A percentile compares a stretch with the other conserved stretches of the same genome.
Evolutionary conservation across 306 rosid genomes (phyloP).

Genomic region (Ormosia emarginata): DNA sequence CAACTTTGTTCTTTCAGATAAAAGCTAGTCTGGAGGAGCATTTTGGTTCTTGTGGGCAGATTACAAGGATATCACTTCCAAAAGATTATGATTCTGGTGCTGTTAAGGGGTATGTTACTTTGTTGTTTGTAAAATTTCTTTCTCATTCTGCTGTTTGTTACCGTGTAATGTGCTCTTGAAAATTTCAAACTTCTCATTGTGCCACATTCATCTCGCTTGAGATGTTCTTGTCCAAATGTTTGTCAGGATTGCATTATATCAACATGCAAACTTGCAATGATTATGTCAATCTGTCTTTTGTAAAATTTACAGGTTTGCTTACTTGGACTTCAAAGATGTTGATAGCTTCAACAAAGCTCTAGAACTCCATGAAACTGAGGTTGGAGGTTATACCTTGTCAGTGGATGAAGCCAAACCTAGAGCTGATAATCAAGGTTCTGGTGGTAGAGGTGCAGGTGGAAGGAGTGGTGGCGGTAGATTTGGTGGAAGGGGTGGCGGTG

Average conservation of each 20-base stretch:
- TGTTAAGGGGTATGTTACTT: slow-evolving; percentile 54
- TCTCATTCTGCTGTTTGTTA: neutral
- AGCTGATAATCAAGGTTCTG: slow-evolving; percentile 30
- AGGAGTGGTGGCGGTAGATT: slow-evolving; percentile 25
- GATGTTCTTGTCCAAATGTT: neutral
- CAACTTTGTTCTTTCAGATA: slow-evolving; percentile 31
- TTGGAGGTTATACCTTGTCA: slow-evolving; percentile 36
- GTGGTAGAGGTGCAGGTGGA: slow-evolving; percentile 30
- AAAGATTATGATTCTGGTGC: slow-evolving; percentile 61
- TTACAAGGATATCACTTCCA: slow-evolving; percentile 66
- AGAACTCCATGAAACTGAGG: slow-evolving; percentile 49
- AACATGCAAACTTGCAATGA: neutral
- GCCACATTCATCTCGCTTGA: neutral
- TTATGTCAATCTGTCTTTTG: neutral
- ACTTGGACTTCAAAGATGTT: slow-evolving; percentile 59
- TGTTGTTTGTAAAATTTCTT: neutral
- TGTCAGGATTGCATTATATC: neutral
- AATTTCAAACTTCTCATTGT: neutral
- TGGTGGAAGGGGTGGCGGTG: slow-evolving; percentile 30
- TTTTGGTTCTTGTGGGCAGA: slow-evolving; percentile 70
- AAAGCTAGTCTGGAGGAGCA: slow-evolving; percentile 45
- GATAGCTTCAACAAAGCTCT: slow-evolving; percentile 48
- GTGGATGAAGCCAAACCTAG: slow-evolving; percentile 87
- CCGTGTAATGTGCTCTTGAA: neutral
- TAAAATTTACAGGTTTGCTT: slow-evolving; percentile 53